Conservation (phyloP, 306 rosid genomes). For the Trifolium fragiferum region DNA sequence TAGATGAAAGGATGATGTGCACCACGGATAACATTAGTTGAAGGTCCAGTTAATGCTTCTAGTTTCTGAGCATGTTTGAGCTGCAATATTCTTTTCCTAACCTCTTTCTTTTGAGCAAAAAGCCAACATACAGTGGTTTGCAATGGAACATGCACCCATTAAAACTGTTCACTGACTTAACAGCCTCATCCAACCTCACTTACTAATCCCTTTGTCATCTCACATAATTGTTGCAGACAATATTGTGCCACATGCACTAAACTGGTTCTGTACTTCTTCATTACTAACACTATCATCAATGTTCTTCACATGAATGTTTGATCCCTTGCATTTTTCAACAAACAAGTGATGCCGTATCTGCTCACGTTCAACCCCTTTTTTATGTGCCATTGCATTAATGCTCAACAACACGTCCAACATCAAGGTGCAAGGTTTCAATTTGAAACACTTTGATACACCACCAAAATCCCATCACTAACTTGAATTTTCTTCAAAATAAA, state of each 20-base stretch:
- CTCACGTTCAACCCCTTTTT: slow-evolving; percentile 74
- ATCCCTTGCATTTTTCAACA: slow-evolving; percentile 85
- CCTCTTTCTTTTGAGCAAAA: slow-evolving; percentile 86
- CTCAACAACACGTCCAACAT: too few species aligned
- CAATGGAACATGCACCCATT: slow-evolving; percentile 77
- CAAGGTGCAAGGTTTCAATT: too few species aligned
- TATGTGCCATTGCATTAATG: slow-evolving; percentile 70
- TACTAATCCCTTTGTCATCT: slow-evolving; percentile 75
- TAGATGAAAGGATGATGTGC: slow-evolving; percentile 73
- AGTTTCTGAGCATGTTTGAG: slow-evolving; percentile 61
- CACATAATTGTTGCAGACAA: slow-evolving; percentile 83
- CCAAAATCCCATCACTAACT: too few species aligned
- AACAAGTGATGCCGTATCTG: slow-evolving; percentile 59
- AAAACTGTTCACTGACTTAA: slow-evolving; percentile 71
- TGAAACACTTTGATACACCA: too few species aligned
- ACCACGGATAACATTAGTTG: slow-evolving; percentile 59
- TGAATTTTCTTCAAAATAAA: too few species aligned
- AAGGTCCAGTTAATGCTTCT: slow-evolving; percentile 58
- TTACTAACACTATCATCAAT: slow-evolving; percentile 68
- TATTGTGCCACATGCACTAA: slow-evolving; percentile 73
- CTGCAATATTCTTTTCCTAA: slow-evolving; percentile 69
- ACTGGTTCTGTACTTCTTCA: slow-evolving; percentile 64
- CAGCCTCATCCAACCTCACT: slow-evolving; percentile 80
- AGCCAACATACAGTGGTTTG: slow-evolving; percentile 78
- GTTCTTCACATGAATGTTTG: slow-evolving; percentile 87